Percentiles rank a stretch among this genome's conserved stretches.
Conservation (phyloP, 2,329 filamentous ascomycete genomes). For the Coniella vitis region DNA sequence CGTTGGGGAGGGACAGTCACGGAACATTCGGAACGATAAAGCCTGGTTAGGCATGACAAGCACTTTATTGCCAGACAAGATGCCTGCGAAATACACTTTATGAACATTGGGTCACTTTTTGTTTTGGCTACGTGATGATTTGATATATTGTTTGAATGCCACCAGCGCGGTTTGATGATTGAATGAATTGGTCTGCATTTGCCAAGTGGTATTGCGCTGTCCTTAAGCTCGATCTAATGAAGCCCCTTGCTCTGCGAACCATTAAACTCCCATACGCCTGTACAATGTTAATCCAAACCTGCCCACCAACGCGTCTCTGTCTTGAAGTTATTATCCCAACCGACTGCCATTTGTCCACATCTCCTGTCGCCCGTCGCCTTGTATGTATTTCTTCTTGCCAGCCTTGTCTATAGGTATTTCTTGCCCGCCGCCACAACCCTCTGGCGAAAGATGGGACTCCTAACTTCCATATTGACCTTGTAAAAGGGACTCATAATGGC, state of each 20-base stretch:
- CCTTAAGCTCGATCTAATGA: no score
- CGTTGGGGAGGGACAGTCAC: conserved; percentile 18
- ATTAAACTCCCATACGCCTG: neutral
- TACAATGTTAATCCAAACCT: no score
- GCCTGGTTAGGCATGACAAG: conserved; percentile 19
- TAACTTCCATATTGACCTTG: conserved; percentile 73
- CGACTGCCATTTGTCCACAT: neutral
- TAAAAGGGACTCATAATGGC: conserved; percentile 98
- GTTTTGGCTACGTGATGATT: neutral
- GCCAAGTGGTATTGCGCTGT: no score
- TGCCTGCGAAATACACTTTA: conserved; percentile 17
- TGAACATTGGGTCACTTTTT: conserved; percentile 13
- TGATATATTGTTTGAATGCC: neutral
- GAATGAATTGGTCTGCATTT: no score
- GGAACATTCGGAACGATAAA: conserved; percentile 19
- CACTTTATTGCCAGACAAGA: conserved; percentile 14
- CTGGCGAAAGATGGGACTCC: conserved; percentile 76
- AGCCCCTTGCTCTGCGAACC: no score
- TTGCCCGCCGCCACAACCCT: conserved; percentile 81
- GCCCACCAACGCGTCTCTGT: no score
- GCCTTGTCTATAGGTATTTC: conserved; percentile 68
- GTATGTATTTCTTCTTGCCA: neutral
- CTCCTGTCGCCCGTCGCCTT: no score
- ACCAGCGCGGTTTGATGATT: no score
- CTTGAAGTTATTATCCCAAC: neutral